These are phyloP conservation scores for Hypseocharis bilobata DNA, from an alignment of 441 rosid species.

Conservation along the genomic window DNA sequence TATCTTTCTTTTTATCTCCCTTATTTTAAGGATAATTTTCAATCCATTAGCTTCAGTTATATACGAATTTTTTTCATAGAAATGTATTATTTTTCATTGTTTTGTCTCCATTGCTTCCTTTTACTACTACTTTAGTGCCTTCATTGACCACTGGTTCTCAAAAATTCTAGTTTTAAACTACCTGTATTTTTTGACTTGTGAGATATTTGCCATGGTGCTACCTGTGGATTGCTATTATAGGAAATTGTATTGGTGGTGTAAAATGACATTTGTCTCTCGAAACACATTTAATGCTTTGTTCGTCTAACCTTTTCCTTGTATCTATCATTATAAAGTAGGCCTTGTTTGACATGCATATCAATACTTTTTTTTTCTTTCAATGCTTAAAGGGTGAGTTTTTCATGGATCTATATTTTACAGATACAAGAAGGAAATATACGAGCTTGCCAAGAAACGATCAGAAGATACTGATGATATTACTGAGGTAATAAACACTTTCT, in stretches of 20 bases:
- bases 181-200: background rate
- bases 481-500: conserved; percentile 41
- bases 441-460: conserved; percentile 65
- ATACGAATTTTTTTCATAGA: too few species aligned
- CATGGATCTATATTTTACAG: conserved; percentile 32
- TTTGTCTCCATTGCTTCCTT: background rate
- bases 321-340: background rate
- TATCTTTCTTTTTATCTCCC: background rate
- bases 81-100: background rate
- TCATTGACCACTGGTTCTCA: background rate
- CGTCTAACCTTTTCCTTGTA: background rate
- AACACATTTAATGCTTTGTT: background rate
- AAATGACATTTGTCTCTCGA: background rate
- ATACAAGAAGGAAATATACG: conserved; percentile 70
- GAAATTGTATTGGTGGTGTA: background rate
- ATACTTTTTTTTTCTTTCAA: background rate
- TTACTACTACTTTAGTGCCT: background rate
- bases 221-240: background rate
- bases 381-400: conserved; percentile 4
- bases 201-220: background rate
- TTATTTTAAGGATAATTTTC: too few species aligned
- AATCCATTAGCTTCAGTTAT: too few species aligned
- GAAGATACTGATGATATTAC: conserved; percentile 56
- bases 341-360: background rate
- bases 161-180: background rate